Base-by-base conservation (phyloP, 75 land plant genomes). In the Cunninghamia lanceolata region DNA sequence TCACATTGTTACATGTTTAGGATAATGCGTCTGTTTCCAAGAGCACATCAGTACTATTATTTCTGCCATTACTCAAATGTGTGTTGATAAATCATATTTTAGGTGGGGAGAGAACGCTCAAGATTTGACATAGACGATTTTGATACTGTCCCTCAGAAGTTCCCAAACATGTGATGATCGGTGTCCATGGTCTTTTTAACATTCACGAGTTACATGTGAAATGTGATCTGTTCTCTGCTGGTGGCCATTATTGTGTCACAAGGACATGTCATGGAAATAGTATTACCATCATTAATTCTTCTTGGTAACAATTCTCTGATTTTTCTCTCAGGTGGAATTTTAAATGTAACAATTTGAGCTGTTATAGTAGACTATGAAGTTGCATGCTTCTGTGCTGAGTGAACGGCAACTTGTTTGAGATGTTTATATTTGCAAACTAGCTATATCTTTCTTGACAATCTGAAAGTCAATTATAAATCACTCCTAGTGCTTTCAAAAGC, bases 41-140 rank as follows among this genome's bases (percentile, higher is more conserved):
- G 14, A 21, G 46, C 35, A 73, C 46, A 36, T 56, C 80, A 50
- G 9, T 19, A 52, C 17, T 88, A 45, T 56, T 25, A 80, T 45
- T 71, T 74, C 39, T 35, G 73, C n/a, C 34, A 39, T 54, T 52
- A 36, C 30, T 36, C 46, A 53, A 15, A 68, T 39, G 50, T 74
- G 79, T 70, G 11, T 59, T 45, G 30, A 3, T n/a, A 17, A 14
- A 84, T 47, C 50, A 45, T 68, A 83, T 6, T 85, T 52, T 90
- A 98, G 99, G 89, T 91, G 79, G 99, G 99, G 40, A 91, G 91
- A 86, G 99, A 98, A 68, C 88, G 96, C 38, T 87, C 94, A 87
- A 93, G 94, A 86, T 98, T 94, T 87, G 99, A 98, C 70, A 83
- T 92, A 30, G 99, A 98, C 86, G 99, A 98, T 68, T 96, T 92